Conservation (phyloP, 805 yeast species). For the Starmerella etchellsii region DNA sequence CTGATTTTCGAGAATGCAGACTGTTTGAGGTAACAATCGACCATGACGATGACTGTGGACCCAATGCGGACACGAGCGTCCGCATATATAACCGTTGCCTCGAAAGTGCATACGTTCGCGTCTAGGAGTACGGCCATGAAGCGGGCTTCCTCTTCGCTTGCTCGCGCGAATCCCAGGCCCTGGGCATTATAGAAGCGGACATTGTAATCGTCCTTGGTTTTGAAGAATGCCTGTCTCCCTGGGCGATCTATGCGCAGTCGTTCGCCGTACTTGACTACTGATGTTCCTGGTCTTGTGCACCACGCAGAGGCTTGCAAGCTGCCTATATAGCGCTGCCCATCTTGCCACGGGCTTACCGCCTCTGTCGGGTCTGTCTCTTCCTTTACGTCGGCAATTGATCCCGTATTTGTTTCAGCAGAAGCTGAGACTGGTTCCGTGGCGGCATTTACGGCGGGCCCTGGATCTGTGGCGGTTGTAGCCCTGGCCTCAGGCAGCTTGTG, state of each 20-base stretch:
- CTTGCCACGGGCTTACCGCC: background rate
- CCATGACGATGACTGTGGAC: slow-evolving; percentile 56
- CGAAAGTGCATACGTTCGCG: slow-evolving; percentile 40
- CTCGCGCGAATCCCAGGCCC: slow-evolving; percentile 57
- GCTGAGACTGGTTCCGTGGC: background rate
- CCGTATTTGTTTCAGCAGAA: background rate
- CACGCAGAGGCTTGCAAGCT: slow-evolving; percentile 29
- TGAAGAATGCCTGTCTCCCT: background rate
- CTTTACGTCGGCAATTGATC: background rate
- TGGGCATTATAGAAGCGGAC: slow-evolving; percentile 26
- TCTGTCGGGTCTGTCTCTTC: background rate
- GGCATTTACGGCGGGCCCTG: too few species aligned
- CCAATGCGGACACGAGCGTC: slow-evolving; percentile 56
- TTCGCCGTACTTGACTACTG: slow-evolving; percentile 26
- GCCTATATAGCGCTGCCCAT: slow-evolving; percentile 24
- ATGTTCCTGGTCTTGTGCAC: slow-evolving; percentile 28
- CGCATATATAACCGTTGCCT: slow-evolving; percentile 45
- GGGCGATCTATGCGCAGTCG: slow-evolving; percentile 21
- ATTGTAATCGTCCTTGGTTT: slow-evolving; percentile 19
- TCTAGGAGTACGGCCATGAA: slow-evolving; percentile 55
- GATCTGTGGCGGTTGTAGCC: too few species aligned
- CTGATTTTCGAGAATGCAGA: slow-evolving; percentile 23
- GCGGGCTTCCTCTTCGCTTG: slow-evolving; percentile 56
- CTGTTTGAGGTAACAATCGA: slow-evolving; percentile 47
- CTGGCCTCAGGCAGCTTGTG: too few species aligned